Conservation (phyloP, 1,284 basidiomycete genomes). For the Cutaneotrichosporon spelunceum region DNA sequence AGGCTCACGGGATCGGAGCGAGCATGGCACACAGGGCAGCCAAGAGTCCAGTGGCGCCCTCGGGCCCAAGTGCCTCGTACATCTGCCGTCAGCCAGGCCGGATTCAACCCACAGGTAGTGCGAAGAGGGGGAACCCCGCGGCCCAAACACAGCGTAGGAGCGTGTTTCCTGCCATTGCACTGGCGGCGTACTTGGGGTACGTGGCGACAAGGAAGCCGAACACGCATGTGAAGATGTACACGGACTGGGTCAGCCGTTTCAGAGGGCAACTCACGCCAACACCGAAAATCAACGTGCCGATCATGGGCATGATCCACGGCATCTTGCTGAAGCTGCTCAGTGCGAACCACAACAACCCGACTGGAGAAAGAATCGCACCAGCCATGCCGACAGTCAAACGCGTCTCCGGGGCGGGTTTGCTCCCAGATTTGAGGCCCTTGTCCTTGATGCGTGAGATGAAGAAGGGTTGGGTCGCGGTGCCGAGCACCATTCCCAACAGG, state of each 20-base stretch:
- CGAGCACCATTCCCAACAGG: background rate
- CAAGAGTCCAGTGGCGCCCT: background rate
- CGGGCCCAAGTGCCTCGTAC: background rate
- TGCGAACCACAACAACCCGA: background rate
- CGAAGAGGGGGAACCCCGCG: background rate
- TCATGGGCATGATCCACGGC: constrained; percentile 1
- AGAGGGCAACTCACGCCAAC: background rate
- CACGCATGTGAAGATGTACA: constrained; percentile 3
- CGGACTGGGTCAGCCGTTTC: background rate
- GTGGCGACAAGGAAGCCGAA: constrained; percentile 1
- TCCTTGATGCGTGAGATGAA: background rate
- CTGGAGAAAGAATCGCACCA: background rate
- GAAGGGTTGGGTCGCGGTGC: background rate
- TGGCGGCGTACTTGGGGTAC: background rate
- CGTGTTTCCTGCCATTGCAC: background rate
- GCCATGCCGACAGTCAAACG: background rate
- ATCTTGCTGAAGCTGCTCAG: background rate
- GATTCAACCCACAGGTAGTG: background rate
- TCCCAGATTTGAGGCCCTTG: background rate
- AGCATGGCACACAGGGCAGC: background rate
- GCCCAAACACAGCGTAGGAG: background rate
- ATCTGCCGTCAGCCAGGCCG: background rate
- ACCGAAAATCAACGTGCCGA: background rate
- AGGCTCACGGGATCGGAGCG: background rate
- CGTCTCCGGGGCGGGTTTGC: background rate